A percentile compares a stretch with the other conserved stretches of the same genome.
These are phyloP conservation scores for Erysimum cheiranthoides DNA, from an alignment of 345 rosid species.

Conservation along the genomic window DNA sequence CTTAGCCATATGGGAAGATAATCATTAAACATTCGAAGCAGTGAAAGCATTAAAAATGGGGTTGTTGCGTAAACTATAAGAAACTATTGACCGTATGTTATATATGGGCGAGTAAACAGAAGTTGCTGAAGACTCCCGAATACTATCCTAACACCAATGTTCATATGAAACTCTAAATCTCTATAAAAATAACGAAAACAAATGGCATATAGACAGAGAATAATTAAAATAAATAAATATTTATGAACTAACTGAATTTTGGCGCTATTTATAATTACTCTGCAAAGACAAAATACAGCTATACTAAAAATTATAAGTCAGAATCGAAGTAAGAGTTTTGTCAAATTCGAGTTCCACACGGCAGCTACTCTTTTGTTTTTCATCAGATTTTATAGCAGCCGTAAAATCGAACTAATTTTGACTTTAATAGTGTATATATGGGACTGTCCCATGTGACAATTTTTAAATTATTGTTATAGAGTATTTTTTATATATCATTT, in stretches of 20 bases:
- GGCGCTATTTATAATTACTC: conserved; percentile 14
- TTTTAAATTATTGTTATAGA: conserved; percentile 16
- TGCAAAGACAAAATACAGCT: conserved; percentile 25
- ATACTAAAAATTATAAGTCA: conserved; percentile 5
- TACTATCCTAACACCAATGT: background rate
- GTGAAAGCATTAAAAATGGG: no score
- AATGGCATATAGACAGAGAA: background rate
- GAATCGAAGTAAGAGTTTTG: conserved; percentile 30
- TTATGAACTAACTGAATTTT: background rate
- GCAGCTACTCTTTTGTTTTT: conserved; percentile 46
- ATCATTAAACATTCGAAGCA: background rate
- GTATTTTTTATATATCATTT: conserved; percentile 32
- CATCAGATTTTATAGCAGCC: conserved; percentile 35
- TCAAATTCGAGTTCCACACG: conserved; percentile 61
- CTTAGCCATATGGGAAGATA: background rate
- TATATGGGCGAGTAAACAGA: background rate
- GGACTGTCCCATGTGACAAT: conserved; percentile 9
- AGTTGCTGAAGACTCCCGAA: background rate
- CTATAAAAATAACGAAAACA: background rate
- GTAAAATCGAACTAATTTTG: conserved; percentile 36
- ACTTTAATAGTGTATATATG: conserved; percentile 12
- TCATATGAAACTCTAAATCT: background rate
- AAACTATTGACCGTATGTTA: background rate
- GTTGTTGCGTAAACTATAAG: background rate
- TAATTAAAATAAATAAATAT: background rate